phyloP scores from a whole-genome alignment of 192 early-diverging fungal genomes.

The Backusella tarrabulga region DNA sequence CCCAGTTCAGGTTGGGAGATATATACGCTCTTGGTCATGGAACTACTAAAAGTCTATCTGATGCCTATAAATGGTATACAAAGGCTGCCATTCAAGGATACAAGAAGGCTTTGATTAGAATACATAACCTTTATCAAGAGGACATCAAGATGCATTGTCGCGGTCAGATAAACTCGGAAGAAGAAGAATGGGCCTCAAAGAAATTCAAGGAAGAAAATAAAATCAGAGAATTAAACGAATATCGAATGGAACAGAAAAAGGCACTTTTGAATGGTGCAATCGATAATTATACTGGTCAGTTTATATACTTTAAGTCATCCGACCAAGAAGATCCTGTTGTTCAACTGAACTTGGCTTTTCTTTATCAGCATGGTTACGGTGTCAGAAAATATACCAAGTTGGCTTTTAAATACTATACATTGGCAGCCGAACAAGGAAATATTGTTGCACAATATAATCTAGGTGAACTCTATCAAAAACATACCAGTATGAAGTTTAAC shows the following conservation, averaged over 20 bases:
- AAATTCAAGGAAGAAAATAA: neutral
- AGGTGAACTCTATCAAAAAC: neutral
- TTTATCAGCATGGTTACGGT: neutral
- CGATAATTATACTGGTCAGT: neutral
- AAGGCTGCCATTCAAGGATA: neutral
- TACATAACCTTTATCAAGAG: neutral
- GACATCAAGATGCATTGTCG: neutral
- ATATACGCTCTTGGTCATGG: too few species aligned
- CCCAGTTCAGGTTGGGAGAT: too few species aligned
- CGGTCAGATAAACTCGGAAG: neutral
- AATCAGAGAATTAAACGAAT: neutral
- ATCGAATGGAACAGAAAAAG: neutral
- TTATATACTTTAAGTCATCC: neutral
- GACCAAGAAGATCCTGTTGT: neutral
- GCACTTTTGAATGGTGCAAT: neutral
- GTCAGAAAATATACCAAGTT: neutral
- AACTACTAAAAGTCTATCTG: neutral
- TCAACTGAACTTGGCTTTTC: neutral
- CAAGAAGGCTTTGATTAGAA: neutral
- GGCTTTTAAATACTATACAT: neutral
- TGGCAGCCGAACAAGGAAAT: neutral
- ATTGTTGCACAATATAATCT: neutral
- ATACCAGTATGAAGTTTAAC: neutral
- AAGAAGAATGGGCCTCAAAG: neutral
- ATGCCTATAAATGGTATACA: neutral